Evolutionary conservation across 176 grass and related monocot species (phyloP).

Genomic region (Aegilops sharonensis): DNA sequence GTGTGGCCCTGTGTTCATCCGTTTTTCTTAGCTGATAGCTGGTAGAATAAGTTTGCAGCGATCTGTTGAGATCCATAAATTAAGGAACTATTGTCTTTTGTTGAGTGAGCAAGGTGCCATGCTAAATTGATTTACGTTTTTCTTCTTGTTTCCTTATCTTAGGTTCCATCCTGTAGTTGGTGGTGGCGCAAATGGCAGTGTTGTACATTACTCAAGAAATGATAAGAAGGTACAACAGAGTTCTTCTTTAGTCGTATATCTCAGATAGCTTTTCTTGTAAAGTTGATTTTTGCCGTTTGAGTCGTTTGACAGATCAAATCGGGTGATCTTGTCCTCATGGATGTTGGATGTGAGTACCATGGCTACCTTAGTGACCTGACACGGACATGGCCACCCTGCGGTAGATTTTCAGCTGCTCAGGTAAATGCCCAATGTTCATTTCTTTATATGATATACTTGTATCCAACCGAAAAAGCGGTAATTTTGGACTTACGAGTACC

Average conservation of each 20-base stretch:
- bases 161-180: conserved; percentile 98
- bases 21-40: conserved; percentile 22
- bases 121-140: background rate
- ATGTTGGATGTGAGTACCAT: conserved; percentile 97
- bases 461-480: background rate
- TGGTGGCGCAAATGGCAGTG: conserved; percentile 75
- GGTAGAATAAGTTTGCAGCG: background rate
- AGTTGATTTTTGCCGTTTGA: conserved; percentile 43
- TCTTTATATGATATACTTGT: background rate
- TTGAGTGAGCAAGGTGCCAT: background rate
- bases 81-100: background rate
- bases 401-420: conserved; percentile 82
- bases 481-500: background rate
- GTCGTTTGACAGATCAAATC: conserved; percentile 64
- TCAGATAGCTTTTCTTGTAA: conserved; percentile 31
- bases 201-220: conserved; percentile 95
- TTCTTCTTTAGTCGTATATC: background rate
- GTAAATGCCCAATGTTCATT: conserved; percentile 30
- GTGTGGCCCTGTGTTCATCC: background rate
- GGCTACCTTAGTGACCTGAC: conserved; percentile 94
- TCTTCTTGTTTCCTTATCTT: conserved; percentile 18
- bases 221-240: conserved; percentile 64
- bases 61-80: background rate
- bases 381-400: conserved; percentile 76
- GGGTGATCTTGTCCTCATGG: conserved; percentile 90